Percentiles rank a stretch among this genome's conserved stretches.
Conservation (phyloP, 140 eudicot genomes). For the Oenanthe javanica region DNA sequence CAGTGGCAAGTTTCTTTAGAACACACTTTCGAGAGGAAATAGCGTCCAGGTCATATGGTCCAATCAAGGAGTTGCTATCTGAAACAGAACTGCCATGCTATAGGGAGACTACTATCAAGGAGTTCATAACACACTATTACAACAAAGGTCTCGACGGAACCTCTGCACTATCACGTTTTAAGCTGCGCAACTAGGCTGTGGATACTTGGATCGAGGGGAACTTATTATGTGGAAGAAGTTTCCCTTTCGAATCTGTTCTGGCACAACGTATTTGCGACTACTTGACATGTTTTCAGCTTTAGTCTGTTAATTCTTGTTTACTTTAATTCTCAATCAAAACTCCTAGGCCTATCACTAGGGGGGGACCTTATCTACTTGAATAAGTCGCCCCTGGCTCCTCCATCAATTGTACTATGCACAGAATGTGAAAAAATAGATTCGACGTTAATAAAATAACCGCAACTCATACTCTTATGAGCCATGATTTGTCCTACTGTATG, state of each 20-base stretch:
- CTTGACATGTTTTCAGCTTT: neutral
- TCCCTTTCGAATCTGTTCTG: too few relatives aligned
- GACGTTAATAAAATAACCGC: too few relatives aligned
- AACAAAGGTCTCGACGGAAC: conserved; percentile 49
- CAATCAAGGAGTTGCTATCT: conserved; percentile 48
- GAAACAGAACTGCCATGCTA: conserved; percentile 45
- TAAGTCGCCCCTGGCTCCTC: too few relatives aligned
- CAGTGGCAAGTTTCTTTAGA: conserved; percentile 46
- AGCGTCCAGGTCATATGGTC: conserved; percentile 22
- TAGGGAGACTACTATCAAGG: conserved; percentile 30
- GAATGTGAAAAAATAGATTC: too few relatives aligned
- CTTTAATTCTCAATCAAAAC: neutral
- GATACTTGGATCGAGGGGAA: neutral
- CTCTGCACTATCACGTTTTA: conserved; percentile 33
- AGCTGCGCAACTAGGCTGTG: conserved; percentile 6
- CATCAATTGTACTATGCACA: too few relatives aligned
- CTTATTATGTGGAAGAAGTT: neutral
- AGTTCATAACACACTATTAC: conserved; percentile 14
- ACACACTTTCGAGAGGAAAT: conserved; percentile 12
- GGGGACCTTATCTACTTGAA: neutral
- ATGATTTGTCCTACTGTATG: too few relatives aligned
- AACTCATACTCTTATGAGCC: too few relatives aligned
- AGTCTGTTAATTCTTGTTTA: too few relatives aligned
- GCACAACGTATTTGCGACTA: neutral
- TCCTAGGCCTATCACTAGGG: neutral